Evolutionary conservation across 768 basidiomycete genomes (phyloP), one percentile per base, ranked within the genome.

Genomic region (Suillus fuscotomentosus): DNA sequence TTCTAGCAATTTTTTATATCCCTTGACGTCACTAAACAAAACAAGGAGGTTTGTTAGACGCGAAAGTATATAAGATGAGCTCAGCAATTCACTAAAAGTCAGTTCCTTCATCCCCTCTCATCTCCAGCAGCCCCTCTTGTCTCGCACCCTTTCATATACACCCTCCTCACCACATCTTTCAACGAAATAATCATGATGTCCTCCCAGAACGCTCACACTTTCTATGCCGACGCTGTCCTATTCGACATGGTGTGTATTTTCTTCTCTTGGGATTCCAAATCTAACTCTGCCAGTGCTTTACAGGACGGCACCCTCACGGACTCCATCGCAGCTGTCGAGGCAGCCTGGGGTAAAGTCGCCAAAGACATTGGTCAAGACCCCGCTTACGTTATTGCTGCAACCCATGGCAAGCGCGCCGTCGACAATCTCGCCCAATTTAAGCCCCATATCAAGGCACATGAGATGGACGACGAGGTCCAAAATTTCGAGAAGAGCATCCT

Each of bases 391-490:
- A 89, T 91, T 70, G 86, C 85, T 11, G 86, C 87, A 45, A 91
- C 89, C n/a, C 90, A 92, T 73, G 90, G 90, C 70, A 87, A 89
- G 71, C 87, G 90, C 65, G 90, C 89, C 13, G 80, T 89, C 70
- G 90, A 91, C 78, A 92, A 91, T 76, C 84, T 91, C 67, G 73
- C 82, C 5, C 79, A 81, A 57, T 86, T 87, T 79, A 86, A 84
- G 70, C 87, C 87, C 0, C 72, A 81, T 39, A 83, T 88, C 69
- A 79, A 80, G 67, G 54, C 70, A 24, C 80, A 86, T 73, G 83
- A 88, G 73, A 84, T 88, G 80, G 84, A 85, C 69, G 74, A 66
- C 38, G 86, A 84, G 64, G 86, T 88, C 3, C 76, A 80, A n/a
- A 78, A 78, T 24, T 90, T 90, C 67, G 89, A 90, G 72, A 79